phyloP scores from a whole-genome alignment of 495 filamentous ascomycete genomes.

The Aspergillus coremiiformis region DNA sequence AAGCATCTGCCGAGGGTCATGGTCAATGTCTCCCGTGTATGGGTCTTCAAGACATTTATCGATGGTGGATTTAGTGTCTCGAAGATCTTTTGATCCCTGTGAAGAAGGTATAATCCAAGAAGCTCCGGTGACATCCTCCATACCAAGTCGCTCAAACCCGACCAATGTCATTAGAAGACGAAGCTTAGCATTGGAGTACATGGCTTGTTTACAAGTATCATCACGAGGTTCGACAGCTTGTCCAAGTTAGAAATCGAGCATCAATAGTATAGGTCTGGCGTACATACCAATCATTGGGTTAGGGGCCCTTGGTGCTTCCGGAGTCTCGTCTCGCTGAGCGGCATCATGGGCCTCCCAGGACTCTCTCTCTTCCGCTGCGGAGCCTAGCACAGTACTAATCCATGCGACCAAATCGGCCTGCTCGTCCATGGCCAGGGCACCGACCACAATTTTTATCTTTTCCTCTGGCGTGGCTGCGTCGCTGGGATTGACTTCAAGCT shows the following conservation, averaged over 20 bases:
- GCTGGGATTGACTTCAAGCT: constrained; percentile 65
- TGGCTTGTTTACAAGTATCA: constrained; percentile 59
- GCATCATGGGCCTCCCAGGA: constrained; percentile 69
- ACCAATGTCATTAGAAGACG: constrained; percentile 75
- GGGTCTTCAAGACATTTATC: constrained; percentile 67
- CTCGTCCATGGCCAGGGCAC: constrained; percentile 68
- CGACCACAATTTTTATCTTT: constrained; percentile 71
- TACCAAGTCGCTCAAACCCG: constrained; percentile 61
- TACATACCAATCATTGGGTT: constrained; percentile 39
- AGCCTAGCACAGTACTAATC: constrained; percentile 63
- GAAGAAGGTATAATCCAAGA: constrained; percentile 71
- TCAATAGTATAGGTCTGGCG: not conserved
- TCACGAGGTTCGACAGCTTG: constrained; percentile 58
- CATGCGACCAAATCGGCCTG: constrained; percentile 69
- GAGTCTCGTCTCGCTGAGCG: constrained; percentile 43
- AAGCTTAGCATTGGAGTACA: constrained; percentile 86
- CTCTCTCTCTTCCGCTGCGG: constrained; percentile 64
- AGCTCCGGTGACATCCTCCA: constrained; percentile 63
- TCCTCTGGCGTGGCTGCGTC: constrained; percentile 55
- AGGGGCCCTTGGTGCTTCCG: constrained; percentile 30
- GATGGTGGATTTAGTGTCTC: constrained; percentile 54
- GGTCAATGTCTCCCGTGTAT: constrained; percentile 51
- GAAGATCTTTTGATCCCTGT: constrained; percentile 54
- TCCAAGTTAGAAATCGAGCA: constrained; percentile 1
- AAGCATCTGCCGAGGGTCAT: constrained; percentile 67